Evolutionary conservation across 305 asterid genomes (phyloP), one percentile per base, ranked within the genome.

Genomic region (Caryopteris hybrid): DNA sequence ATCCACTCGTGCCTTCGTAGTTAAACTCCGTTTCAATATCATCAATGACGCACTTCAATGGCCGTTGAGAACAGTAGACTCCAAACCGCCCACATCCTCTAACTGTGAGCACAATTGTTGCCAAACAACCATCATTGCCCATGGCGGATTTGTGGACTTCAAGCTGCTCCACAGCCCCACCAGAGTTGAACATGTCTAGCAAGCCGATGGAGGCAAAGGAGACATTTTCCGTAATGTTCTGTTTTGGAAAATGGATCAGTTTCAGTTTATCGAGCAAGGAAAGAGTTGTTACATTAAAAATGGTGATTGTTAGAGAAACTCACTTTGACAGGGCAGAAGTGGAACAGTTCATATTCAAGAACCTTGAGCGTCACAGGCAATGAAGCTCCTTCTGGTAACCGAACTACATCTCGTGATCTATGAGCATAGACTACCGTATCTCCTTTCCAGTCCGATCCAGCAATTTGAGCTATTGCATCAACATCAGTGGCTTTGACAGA

Each of bases 1-100:
- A 69, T 45, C 95, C 96, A 12, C 75, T 84, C 2, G 66, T 70
- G 25, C 66, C 77, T 61, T 87, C 85, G 36, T 88, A 84, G 61
- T 73, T 48, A 14, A 83, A 83, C 68, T 75, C 80, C 1, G 78
- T 78, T 36, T 78, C 87, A 7, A 58, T 50, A 20, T 72, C 66
- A 61, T 78, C 95, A 41, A 93, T 71, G 0, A 17, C 70, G 79
- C 96, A 87, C 81, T 74, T 83, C 23, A 81, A 56, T 2, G 99
- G 99, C 45, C 29, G 63, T 59, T 82, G 90, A 51, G 96, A 87
- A 64, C 79, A 76, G 86, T 86, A 94, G 52, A 78, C 74, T 11
- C 99, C 99, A 46, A 91, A 91, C 6, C 82, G 80, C 22, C 97
- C 97, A 64, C 92, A 88, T 66, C 99, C 99, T 75, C 91, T 77